These are phyloP conservation scores for Cyphellophora attinorum DNA, from an alignment of 2,329 filamentous ascomycete species.

Conservation along the genomic window DNA sequence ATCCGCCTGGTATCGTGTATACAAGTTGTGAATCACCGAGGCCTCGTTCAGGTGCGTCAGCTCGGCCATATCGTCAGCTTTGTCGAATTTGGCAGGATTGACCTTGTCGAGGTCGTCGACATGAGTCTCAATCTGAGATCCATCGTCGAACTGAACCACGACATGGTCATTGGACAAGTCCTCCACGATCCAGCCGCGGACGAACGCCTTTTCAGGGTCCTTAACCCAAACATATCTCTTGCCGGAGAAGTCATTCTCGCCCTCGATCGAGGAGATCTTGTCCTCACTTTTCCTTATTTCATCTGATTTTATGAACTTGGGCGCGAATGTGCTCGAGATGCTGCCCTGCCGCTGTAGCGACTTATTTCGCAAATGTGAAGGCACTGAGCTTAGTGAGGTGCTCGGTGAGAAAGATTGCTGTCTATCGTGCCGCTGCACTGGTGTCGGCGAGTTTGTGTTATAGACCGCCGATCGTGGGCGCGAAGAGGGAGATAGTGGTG, in stretches of 20 bases:
- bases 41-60: slow-evolving; percentile 96
- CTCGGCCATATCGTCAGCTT: slow-evolving; percentile 98
- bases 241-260: slow-evolving; percentile 97
- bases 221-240: slow-evolving; percentile 97
- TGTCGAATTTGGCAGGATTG: slow-evolving; percentile 98
- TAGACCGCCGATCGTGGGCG: slow-evolving; percentile 71
- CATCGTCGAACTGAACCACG: slow-evolving; percentile 87
- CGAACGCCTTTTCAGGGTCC: slow-evolving; percentile 76
- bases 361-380: slow-evolving; percentile 32
- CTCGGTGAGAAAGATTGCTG: slow-evolving; percentile 60
- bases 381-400: slow-evolving; percentile 32
- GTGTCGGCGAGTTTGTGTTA: slow-evolving; percentile 42
- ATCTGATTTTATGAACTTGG: slow-evolving; percentile 87
- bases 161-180: slow-evolving; percentile 62
- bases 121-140: slow-evolving; percentile 78
- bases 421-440: slow-evolving; percentile 50
- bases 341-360: slow-evolving; percentile 57
- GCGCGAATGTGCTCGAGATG: slow-evolving; percentile 73
- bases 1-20: slow-evolving; percentile 90
- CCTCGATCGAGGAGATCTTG: slow-evolving; percentile 66
- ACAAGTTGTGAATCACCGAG: slow-evolving; percentile 93
- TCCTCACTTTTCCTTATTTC: slow-evolving; percentile 54
- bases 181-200: slow-evolving; percentile 85
- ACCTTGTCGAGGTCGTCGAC: slow-evolving; percentile 91
- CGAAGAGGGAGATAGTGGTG: slow-evolving; percentile 17